Evolutionary conservation across 306 rosid genomes (phyloP).

Genomic region (Prunus mongolica): DNA sequence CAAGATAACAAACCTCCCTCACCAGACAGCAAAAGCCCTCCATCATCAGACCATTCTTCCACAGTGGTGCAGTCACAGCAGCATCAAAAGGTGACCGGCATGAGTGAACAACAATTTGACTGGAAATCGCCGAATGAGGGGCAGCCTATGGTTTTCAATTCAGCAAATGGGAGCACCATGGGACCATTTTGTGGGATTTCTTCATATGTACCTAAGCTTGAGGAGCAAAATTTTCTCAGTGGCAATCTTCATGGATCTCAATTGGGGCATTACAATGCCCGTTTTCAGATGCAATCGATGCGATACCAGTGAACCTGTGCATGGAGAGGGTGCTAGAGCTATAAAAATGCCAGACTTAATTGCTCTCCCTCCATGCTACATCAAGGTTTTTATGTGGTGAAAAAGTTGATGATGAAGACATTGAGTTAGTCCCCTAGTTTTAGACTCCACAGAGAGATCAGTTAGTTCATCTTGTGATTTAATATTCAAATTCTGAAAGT

Average conservation of each 20-base stretch:
- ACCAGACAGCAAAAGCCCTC: constrained; percentile 27
- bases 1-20: constrained; percentile 47
- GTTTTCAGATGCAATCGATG: constrained; percentile 54
- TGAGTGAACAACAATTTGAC: constrained; percentile 45
- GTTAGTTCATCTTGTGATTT: constrained; percentile 33
- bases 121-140: constrained; percentile 39
- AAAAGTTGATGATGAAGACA: constrained; percentile 44
- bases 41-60: constrained; percentile 33
- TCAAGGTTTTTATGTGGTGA: constrained; percentile 38
- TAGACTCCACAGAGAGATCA: constrained; percentile 34
- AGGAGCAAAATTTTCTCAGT: constrained; percentile 45
- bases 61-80: constrained; percentile 32
- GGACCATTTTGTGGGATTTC: constrained; percentile 54
- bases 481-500: constrained; percentile 27
- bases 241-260: constrained; percentile 46
- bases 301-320: constrained; percentile 43
- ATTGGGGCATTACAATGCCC: constrained; percentile 40
- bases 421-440: constrained; percentile 40
- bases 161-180: constrained; percentile 40
- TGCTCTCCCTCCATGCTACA: constrained; percentile 7
- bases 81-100: constrained; percentile 27
- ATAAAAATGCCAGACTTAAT: constrained; percentile 16
- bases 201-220: constrained; percentile 44
- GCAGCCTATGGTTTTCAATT: constrained; percentile 36
- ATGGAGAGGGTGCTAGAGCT: constrained; percentile 1